A percentile compares a stretch with the other conserved stretches of the same genome.
Conservation (phyloP, 2,329 filamentous ascomycete genomes). For the Monosporascus sp. region DNA sequence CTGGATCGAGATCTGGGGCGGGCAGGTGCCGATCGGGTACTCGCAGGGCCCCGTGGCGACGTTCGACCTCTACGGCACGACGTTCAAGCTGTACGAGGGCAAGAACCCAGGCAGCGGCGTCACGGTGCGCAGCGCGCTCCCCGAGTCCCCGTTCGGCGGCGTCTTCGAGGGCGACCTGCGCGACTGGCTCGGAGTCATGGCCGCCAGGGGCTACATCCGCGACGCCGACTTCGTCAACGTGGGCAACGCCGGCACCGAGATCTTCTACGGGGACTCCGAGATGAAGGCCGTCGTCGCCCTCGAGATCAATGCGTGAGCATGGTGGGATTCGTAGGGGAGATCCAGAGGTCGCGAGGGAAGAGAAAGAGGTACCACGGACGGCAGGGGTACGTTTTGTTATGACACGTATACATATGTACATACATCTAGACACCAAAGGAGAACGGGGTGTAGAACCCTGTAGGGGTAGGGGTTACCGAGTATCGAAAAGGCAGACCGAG, state of each 20-base stretch:
- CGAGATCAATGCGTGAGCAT: neutral
- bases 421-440: no score
- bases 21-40: conserved; percentile 18
- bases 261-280: conserved; percentile 15
- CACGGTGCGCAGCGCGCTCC: conserved; percentile 15
- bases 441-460: neutral
- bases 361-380: no score
- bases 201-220: conserved; percentile 11
- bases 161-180: conserved; percentile 16
- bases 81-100: conserved; percentile 19
- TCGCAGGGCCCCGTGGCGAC: conserved; percentile 13
- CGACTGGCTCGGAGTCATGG: conserved; percentile 17
- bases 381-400: no score
- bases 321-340: neutral
- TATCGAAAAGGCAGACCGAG: neutral
- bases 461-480: neutral
- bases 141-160: conserved; percentile 10
- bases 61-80: conserved; percentile 13
- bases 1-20: conserved; percentile 16
- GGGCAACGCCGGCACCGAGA: conserved; percentile 17
- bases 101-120: conserved; percentile 16
- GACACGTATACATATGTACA: no score
- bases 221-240: conserved; percentile 14
- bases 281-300: neutral
- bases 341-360: no score